Percentiles rank a stretch among this genome's conserved stretches.
These are phyloP conservation scores for Henckelia pumila DNA, from an alignment of 257 asterid species.

Conservation along the genomic window DNA sequence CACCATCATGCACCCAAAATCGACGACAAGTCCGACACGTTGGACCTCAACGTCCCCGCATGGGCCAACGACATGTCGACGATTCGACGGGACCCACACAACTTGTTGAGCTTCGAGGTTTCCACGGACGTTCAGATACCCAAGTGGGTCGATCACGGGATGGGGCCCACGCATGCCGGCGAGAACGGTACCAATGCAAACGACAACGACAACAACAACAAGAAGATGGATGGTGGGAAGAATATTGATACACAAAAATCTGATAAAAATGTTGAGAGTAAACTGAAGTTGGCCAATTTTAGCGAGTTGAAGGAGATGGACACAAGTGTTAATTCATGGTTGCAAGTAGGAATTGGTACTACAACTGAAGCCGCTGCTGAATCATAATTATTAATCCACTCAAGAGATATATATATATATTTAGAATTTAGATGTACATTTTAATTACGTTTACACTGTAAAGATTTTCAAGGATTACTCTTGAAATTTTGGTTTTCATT, in stretches of 20 bases:
- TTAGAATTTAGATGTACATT: background rate
- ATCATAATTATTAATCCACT: conserved; percentile 19
- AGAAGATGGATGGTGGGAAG: conserved; percentile 7
- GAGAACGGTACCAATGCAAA: background rate
- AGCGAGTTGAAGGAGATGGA: conserved; percentile 49
- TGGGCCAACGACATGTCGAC: conserved; percentile 47
- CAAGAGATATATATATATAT: background rate
- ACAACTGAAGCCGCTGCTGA: conserved; percentile 39
- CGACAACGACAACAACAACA: conserved; percentile 7
- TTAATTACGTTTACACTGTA: background rate
- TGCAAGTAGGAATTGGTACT: conserved; percentile 84
- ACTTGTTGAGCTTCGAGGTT: conserved; percentile 63
- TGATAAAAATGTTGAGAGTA: conserved; percentile 75
- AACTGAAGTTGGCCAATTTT: conserved; percentile 53
- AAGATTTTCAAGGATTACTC: background rate
- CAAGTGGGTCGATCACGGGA: conserved; percentile 34
- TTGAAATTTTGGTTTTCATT: background rate
- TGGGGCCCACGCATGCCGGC: conserved; percentile 3
- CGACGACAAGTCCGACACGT: conserved; percentile 30
- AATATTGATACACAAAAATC: conserved; percentile 11
- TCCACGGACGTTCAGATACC: conserved; percentile 60
- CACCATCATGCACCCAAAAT: background rate
- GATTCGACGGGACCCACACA: conserved; percentile 47
- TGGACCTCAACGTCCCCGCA: conserved; percentile 82
- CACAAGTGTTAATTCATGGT: conserved; percentile 50